These are phyloP conservation scores for Corrigiola litoralis DNA, from an alignment of 179 eudicot genomes.

Conservation along the genomic window DNA sequence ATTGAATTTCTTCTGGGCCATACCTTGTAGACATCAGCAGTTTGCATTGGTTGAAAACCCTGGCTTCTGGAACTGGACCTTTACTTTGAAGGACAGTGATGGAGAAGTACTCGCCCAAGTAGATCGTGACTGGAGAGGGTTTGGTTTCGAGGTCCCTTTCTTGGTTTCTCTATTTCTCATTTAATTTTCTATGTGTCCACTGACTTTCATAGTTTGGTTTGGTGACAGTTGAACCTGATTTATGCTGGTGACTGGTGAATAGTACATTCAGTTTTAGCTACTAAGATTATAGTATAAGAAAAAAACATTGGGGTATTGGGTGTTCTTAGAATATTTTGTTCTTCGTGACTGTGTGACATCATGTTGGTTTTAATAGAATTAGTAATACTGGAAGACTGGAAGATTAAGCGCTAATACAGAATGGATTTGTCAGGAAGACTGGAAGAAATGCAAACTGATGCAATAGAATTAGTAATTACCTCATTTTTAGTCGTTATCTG, in stretches of 20 bases:
- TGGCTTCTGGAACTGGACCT: constrained; percentile 96
- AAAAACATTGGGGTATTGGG: no score
- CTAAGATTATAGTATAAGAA: no score
- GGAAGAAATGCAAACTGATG: neutral
- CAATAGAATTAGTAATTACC: neutral
- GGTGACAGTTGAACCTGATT: neutral
- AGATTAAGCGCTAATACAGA: no score
- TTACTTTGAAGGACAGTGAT: constrained; percentile 79
- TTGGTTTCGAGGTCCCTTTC: constrained; percentile 86
- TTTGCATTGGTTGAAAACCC: constrained; percentile 97
- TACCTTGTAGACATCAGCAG: constrained; percentile 58
- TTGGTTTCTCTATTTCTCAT: neutral
- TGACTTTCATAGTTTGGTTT: neutral
- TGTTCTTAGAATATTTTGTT: no score
- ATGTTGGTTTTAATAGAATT: no score
- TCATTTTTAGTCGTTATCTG: neutral
- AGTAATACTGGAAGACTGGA: no score
- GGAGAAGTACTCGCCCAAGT: constrained; percentile 81
- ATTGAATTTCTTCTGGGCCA: constrained; percentile 3
- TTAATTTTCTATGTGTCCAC: neutral
- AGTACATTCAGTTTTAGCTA: neutral
- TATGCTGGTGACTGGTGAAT: neutral
- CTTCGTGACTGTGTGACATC: neutral
- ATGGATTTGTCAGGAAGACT: neutral
- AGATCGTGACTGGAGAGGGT: constrained; percentile 98